phyloP scores from a whole-genome alignment of 352 stramenopile genomes.

The Phytophthora nicotianae region DNA sequence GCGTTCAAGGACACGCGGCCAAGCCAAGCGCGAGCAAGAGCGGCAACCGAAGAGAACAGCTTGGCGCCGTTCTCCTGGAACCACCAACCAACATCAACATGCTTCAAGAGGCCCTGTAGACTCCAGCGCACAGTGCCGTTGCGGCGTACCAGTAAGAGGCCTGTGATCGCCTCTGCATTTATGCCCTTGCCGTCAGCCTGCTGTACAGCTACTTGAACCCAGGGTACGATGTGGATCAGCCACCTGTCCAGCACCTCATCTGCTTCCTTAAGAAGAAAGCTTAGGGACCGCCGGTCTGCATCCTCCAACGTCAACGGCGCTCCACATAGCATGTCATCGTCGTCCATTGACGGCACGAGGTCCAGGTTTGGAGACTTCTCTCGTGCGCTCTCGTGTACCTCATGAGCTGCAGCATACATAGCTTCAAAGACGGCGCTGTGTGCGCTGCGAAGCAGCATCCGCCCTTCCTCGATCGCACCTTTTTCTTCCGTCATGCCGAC shows the following conservation, averaged over 20 bases:
- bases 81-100: too few relatives aligned
- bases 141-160: too few relatives aligned
- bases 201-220: neutral
- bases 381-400: neutral
- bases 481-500: too few relatives aligned
- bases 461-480: neutral
- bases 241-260: neutral
- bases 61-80: too few relatives aligned
- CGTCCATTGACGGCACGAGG: neutral
- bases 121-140: too few relatives aligned
- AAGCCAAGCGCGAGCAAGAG: too few relatives aligned
- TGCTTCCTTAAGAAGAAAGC: neutral
- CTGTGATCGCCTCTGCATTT: too few relatives aligned
- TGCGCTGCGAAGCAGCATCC: neutral
- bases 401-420: neutral
- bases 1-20: too few relatives aligned
- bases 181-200: neutral
- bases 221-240: neutral
- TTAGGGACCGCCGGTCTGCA: too few relatives aligned
- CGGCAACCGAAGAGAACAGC: too few relatives aligned
- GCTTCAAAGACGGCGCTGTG: neutral
- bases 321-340: neutral
- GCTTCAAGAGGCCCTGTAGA: too few relatives aligned
- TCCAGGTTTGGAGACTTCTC: conserved; percentile 1
- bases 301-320: too few relatives aligned